A percentile compares a stretch with the other conserved stretches of the same genome.
These are phyloP conservation scores for Naumovozyma baii DNA, from an alignment of 805 yeast genomes.

Conservation along the genomic window DNA sequence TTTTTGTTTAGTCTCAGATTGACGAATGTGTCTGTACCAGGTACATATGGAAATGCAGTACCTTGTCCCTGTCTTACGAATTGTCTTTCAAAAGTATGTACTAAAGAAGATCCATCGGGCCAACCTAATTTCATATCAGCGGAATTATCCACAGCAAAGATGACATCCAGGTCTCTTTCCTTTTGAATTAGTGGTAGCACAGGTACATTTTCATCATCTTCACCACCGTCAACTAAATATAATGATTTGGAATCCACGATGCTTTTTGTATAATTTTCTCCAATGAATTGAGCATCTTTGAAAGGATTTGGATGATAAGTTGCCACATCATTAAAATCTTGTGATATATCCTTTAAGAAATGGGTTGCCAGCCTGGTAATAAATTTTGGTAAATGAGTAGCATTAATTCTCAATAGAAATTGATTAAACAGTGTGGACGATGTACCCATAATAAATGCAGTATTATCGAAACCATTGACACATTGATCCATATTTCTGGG, in stretches of 20 bases:
- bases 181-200: constrained; percentile 51
- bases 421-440: constrained; percentile 76
- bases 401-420: constrained; percentile 47
- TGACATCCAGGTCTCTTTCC: constrained; percentile 50
- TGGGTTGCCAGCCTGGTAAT: constrained; percentile 37
- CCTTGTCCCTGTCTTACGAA: constrained; percentile 42
- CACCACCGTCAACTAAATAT: constrained; percentile 65
- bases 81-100: constrained; percentile 49
- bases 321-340: constrained; percentile 57
- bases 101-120: constrained; percentile 63
- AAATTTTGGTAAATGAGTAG: constrained; percentile 37
- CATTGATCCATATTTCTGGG: constrained; percentile 45
- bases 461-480: constrained; percentile 65
- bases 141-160: constrained; percentile 59
- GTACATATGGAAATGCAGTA: constrained; percentile 73
- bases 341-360: constrained; percentile 38
- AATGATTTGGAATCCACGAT: constrained; percentile 38
- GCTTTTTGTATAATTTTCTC: constrained; percentile 23
- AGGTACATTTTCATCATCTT: constrained; percentile 57
- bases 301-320: constrained; percentile 67
- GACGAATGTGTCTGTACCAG: constrained; percentile 54
- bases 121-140: constrained; percentile 53
- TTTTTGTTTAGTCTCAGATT: constrained; percentile 50
- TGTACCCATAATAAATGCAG: constrained; percentile 75
- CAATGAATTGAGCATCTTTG: constrained; percentile 35